Percentiles rank a stretch among this genome's conserved stretches.
Conservation (phyloP, 164 flowering plant genomes). For the Annona cherimola region DNA sequence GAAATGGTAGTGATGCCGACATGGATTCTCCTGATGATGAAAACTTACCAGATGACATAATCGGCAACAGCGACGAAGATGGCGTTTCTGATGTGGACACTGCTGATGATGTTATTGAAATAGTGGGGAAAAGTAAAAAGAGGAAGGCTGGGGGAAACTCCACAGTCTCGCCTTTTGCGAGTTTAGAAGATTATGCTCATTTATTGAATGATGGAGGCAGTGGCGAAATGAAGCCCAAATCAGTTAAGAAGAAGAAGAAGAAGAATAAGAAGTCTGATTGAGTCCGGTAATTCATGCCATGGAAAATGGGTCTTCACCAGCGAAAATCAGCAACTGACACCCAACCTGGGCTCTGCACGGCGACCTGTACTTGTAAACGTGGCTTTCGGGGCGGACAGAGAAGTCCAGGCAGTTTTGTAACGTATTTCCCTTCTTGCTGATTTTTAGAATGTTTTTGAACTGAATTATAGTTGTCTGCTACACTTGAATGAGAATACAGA, state of each 20-base stretch:
- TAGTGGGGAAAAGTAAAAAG: constrained; percentile 32
- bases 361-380: too few species aligned
- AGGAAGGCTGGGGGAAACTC: constrained; percentile 30
- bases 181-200: constrained; percentile 81
- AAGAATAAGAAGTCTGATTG: neutral
- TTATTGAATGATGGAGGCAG: constrained; percentile 30
- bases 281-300: neutral
- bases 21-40: constrained; percentile 36
- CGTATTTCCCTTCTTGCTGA: too few species aligned
- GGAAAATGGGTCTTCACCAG: too few species aligned
- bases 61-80: constrained; percentile 25
- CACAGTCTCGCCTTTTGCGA: constrained; percentile 78
- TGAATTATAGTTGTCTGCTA: too few species aligned
- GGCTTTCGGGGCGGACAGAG: too few species aligned
- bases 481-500: too few species aligned
- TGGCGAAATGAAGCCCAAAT: constrained; percentile 21
- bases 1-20: constrained; percentile 59
- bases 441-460: too few species aligned
- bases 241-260: constrained; percentile 17
- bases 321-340: too few species aligned
- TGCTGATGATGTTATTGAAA: constrained; percentile 7
- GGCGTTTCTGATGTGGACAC: constrained; percentile 4
- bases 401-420: too few species aligned
- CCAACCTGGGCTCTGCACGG: too few species aligned
- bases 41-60: constrained; percentile 3